These are phyloP conservation scores for Coemansia nantahalensis DNA, from an alignment of 192 early-diverging fungal species.

Conservation along the genomic window DNA sequence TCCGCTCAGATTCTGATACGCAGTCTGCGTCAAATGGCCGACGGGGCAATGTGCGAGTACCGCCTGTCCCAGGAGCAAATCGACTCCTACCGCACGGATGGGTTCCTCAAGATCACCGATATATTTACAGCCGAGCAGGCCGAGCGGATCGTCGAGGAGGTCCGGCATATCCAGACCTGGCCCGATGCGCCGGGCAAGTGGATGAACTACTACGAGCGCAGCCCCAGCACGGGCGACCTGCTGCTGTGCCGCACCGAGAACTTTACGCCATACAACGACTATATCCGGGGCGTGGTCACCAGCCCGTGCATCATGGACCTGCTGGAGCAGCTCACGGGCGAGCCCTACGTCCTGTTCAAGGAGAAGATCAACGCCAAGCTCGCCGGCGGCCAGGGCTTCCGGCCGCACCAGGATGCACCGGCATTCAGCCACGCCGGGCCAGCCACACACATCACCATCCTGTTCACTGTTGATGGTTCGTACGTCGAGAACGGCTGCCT, in stretches of 20 bases:
- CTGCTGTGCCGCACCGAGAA: conserved; percentile 63
- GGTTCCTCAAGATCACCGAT: conserved; percentile 59
- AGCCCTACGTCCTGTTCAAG: conserved; percentile 60
- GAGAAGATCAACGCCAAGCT: conserved; percentile 65
- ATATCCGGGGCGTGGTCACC: conserved; percentile 50
- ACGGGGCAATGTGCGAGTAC: conserved; percentile 30
- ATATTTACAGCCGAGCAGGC: conserved; percentile 54
- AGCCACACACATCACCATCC: conserved; percentile 55
- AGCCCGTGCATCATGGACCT: conserved; percentile 49
- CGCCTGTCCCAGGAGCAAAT: conserved; percentile 53
- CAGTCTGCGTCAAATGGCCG: not conserved
- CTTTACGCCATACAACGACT: conserved; percentile 57
- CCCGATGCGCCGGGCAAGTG: conserved; percentile 56
- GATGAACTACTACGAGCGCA: conserved; percentile 66
- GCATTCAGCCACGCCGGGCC: conserved; percentile 62
- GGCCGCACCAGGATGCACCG: conserved; percentile 61
- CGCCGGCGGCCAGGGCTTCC: conserved; percentile 60
- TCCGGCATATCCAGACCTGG: conserved; percentile 54
- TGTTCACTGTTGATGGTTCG: conserved; percentile 60
- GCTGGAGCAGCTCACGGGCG: conserved; percentile 54
- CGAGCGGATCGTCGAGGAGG: conserved; percentile 42
- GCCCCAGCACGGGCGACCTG: conserved; percentile 42
- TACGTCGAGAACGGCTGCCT: conserved; percentile 59
- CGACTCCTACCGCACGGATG: conserved; percentile 46
- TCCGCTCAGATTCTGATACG: too few relatives aligned